Evolutionary conservation across 1,139 yeast genomes (phyloP).

Genomic region (Wickerhamomyces sp.): DNA sequence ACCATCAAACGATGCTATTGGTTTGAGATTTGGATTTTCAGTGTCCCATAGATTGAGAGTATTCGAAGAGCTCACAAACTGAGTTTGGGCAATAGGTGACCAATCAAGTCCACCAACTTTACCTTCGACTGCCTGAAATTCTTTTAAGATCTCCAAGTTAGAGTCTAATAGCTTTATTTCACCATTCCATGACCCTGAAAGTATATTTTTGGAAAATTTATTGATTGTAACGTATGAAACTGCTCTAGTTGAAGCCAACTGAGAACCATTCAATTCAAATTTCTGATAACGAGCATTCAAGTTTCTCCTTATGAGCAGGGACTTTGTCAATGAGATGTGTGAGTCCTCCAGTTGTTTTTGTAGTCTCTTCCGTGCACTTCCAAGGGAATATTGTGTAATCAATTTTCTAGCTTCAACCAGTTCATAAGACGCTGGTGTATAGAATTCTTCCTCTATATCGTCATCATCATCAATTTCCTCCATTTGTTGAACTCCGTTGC

Average conservation of each 20-base stretch:
- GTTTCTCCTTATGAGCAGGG: constrained; percentile 42
- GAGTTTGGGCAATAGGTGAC: constrained; percentile 34
- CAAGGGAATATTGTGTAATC: constrained; percentile 49
- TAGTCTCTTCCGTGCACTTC: constrained; percentile 40
- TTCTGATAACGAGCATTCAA: constrained; percentile 34
- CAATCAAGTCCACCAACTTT: constrained; percentile 71
- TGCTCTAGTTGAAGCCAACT: constrained; percentile 63
- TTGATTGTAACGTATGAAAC: constrained; percentile 55
- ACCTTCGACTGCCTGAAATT: constrained; percentile 42
- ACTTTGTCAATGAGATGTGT: constrained; percentile 23
- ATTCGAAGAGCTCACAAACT: constrained; percentile 61
- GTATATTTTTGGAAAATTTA: constrained; percentile 32
- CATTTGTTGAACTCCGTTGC: constrained; percentile 20
- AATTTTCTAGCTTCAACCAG: constrained; percentile 48
- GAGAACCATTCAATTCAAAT: constrained; percentile 60
- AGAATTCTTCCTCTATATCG: constrained; percentile 71
- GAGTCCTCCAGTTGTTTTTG: constrained; percentile 24
- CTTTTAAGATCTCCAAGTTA: constrained; percentile 31
- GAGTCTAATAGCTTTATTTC: constrained; percentile 45
- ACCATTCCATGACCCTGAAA: constrained; percentile 88
- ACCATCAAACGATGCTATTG: constrained; percentile 29
- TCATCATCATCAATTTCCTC: constrained; percentile 30
- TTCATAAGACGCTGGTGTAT: constrained; percentile 70
- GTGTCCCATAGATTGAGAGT: constrained; percentile 12
- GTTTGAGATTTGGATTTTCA: constrained; percentile 1